phyloP scores from a whole-genome alignment of 768 basidiomycete species.

The Lyophyllum semitale region DNA sequence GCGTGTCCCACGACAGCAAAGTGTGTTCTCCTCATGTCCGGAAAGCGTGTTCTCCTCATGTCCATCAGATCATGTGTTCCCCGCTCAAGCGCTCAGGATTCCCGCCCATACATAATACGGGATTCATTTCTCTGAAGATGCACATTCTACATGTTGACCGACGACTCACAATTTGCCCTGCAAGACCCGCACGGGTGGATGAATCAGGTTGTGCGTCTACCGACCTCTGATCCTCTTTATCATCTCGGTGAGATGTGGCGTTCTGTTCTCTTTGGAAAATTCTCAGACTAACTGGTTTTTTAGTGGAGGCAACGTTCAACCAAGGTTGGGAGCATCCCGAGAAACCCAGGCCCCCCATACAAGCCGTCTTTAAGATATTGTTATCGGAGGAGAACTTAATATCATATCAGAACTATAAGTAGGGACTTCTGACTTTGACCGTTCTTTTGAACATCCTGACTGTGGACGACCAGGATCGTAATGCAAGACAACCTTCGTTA shows the following conservation, averaged over 20 bases:
- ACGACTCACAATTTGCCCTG: conserved; percentile 45
- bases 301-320: conserved; percentile 20
- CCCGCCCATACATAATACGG: neutral
- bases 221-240: conserved; percentile 34
- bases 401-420: conserved; percentile 20
- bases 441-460: neutral
- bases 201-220: conserved; percentile 44
- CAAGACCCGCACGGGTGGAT: conserved; percentile 45
- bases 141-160: conserved; percentile 16
- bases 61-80: no score
- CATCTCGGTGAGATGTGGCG: conserved; percentile 37
- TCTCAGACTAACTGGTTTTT: neutral
- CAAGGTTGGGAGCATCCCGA: conserved; percentile 23
- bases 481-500: no score
- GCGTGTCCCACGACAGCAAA: no score
- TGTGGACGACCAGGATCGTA: no score
- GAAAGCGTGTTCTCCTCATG: no score
- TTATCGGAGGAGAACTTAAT: conserved; percentile 13
- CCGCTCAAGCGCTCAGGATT: no score
- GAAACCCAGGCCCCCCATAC: conserved; percentile 19
- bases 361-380: conserved; percentile 18
- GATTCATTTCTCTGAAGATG: neutral
- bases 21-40: no score
- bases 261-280: conserved; percentile 5
- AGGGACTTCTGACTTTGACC: neutral